Percentiles rank a stretch among this genome's conserved stretches.
phyloP scores from a whole-genome alignment of 2,329 filamentous ascomycete genomes.

The Penicillium sp. region DNA sequence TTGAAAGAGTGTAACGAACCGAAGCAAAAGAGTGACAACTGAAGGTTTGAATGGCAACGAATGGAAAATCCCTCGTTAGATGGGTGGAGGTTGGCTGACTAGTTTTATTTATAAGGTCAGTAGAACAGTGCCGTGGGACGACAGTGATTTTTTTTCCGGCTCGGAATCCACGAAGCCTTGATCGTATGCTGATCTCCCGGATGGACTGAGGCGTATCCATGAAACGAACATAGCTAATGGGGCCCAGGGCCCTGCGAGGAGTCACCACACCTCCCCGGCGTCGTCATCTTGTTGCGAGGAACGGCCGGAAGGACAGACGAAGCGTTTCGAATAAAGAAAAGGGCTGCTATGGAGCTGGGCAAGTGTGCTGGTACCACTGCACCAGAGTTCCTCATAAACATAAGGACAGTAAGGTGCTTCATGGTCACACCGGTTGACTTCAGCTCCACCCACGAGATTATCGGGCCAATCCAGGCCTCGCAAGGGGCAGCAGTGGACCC shows the following conservation, averaged over 20 bases:
- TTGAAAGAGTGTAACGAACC: not conserved
- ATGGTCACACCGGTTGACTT: not conserved
- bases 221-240: conserved; percentile 4
- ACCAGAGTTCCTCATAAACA: conserved; percentile 2
- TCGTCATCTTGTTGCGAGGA: conserved; percentile 13
- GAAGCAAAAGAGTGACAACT: no score
- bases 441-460: not conserved
- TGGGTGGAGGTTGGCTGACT: not conserved
- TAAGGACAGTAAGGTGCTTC: conserved; percentile 10
- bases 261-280: not conserved
- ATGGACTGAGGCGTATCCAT: conserved; percentile 7
- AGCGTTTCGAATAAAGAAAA: conserved; percentile 8
- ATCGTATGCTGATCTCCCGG: conserved; percentile 16
- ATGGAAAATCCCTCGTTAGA: not conserved
- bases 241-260: not conserved
- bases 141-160: conserved; percentile 1
- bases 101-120: not conserved
- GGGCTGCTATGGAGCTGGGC: not conserved
- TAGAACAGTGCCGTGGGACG: not conserved
- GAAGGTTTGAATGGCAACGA: not conserved
- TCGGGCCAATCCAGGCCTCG: not conserved
- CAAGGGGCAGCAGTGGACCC: not conserved
- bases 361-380: not conserved
- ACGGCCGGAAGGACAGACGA: not conserved
- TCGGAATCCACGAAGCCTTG: not conserved